Base-by-base conservation (phyloP, 108 stramenopile genomes). In the Fragilaria radians region DNA sequence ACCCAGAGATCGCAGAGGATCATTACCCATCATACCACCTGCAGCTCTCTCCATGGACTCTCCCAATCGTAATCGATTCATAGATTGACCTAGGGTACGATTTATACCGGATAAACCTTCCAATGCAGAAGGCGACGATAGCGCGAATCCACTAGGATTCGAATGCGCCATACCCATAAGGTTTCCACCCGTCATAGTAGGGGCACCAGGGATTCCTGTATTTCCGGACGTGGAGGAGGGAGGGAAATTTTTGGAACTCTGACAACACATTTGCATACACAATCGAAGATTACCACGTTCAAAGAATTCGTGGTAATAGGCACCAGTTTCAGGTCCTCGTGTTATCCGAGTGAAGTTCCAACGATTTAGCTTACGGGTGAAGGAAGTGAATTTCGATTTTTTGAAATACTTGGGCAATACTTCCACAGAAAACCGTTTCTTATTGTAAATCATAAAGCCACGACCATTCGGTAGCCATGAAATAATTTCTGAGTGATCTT, bases 381-480 rank as follows among this genome's bases (percentile, higher is more conserved):
- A 74, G 32, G 52, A 54, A 23, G 67, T 61, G 29, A 67, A 63
- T 54, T 73, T 73, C 2, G 52, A 52, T 49, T 66, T 65, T 27
- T 68, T 70, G 42, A 86, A 86, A 60, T 67, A 79, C 3, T 69
- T 23, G 3, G 81, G 81, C 54, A 86, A 62, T 9, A 86, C 62
- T 17, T 82, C 65, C 1, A 48, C 27, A 5, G 76, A 72, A 51
- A 86, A 86, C 26, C 53, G 55, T 45, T 74, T 60, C 67, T 82
- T 86, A 31, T 86, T 69, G 9, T 53, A 57, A 28, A 86, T 78
- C 18, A 80, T 70, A 63, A 80, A 86, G 3, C 76, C 81, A 24
- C 62, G 70, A 5, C 85, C 85, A 46, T 80, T 71, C 1, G 79
- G 79, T 5, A 86, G 71, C 85, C 85, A 86, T 14, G 73, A 48